phyloP scores from a whole-genome alignment of 192 early-diverging fungal species.

The Geosiphon pyriformis region DNA sequence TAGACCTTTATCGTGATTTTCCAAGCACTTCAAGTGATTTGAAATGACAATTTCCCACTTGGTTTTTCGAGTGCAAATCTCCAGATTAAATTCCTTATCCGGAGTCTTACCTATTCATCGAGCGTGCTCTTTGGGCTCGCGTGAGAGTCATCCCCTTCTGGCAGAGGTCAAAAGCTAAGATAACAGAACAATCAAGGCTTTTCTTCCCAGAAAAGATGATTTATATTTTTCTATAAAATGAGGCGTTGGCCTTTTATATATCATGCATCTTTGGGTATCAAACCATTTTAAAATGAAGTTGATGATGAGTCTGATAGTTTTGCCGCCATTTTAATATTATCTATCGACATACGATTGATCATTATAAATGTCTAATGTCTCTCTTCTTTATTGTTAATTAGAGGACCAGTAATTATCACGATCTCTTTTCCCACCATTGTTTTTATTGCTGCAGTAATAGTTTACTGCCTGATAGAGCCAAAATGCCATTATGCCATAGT shows the following conservation, averaged over 20 bases:
- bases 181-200: neutral
- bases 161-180: neutral
- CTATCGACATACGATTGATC: neutral
- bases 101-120: too few relatives aligned
- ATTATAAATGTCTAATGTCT: neutral
- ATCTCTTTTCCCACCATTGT: neutral
- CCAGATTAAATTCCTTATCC: neutral
- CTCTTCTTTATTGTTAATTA: neutral
- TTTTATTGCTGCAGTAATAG: too few relatives aligned
- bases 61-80: neutral
- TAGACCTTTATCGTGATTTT: neutral
- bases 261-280: too few relatives aligned
- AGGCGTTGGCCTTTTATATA: too few relatives aligned
- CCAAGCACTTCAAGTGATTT: neutral
- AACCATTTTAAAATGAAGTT: too few relatives aligned
- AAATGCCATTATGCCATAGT: too few relatives aligned
- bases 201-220: too few relatives aligned
- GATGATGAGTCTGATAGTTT: too few relatives aligned
- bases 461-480: too few relatives aligned
- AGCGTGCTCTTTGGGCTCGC: slow-evolving; percentile 3
- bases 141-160: slow-evolving; percentile 10
- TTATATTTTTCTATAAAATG: too few relatives aligned
- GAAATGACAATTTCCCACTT: neutral
- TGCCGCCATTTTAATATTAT: too few relatives aligned
- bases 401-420: too few relatives aligned